Evolutionary conservation across 2,329 filamentous ascomycete species (phyloP).

Genomic region (Mollisia scopiformis): DNA sequence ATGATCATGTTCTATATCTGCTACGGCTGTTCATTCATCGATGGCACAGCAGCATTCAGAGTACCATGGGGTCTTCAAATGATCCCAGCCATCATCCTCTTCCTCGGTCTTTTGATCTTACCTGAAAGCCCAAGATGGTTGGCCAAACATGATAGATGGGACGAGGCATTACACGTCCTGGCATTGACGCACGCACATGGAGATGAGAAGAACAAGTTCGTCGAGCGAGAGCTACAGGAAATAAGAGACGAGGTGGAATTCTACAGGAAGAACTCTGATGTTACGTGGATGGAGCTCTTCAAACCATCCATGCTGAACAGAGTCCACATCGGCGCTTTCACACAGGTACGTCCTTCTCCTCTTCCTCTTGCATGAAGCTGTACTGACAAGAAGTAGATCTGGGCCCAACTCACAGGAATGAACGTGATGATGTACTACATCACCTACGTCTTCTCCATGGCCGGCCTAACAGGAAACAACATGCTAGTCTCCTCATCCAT

Average conservation of each 20-base stretch:
- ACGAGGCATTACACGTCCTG: constrained; percentile 49
- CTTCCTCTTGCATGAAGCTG: neutral
- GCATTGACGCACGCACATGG: constrained; percentile 59
- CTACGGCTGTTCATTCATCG: constrained; percentile 64
- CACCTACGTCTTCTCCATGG: constrained; percentile 42
- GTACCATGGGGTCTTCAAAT: constrained; percentile 67
- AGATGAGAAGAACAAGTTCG: constrained; percentile 53
- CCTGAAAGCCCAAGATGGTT: constrained; percentile 65
- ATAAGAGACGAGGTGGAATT: constrained; percentile 70
- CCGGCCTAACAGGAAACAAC: constrained; percentile 38
- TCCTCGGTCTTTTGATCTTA: constrained; percentile 59
- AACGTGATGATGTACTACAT: constrained; percentile 44
- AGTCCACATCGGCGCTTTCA: constrained; percentile 69
- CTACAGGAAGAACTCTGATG: constrained; percentile 67
- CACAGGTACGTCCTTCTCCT: constrained; percentile 63
- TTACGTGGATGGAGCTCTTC: constrained; percentile 71
- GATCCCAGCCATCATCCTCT: constrained; percentile 58
- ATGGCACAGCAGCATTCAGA: constrained; percentile 59
- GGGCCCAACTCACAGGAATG: constrained; percentile 59
- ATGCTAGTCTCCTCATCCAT: constrained; percentile 33
- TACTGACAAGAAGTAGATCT: constrained; percentile 6
- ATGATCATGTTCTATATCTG: constrained; percentile 72
- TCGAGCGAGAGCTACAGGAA: constrained; percentile 59
- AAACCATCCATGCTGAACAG: constrained; percentile 71
- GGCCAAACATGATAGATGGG: constrained; percentile 55